Evolutionary conservation across 306 rosid genomes (phyloP), one percentile per base, ranked within the genome.

Genomic region (Fragaria nilgerrensis): DNA sequence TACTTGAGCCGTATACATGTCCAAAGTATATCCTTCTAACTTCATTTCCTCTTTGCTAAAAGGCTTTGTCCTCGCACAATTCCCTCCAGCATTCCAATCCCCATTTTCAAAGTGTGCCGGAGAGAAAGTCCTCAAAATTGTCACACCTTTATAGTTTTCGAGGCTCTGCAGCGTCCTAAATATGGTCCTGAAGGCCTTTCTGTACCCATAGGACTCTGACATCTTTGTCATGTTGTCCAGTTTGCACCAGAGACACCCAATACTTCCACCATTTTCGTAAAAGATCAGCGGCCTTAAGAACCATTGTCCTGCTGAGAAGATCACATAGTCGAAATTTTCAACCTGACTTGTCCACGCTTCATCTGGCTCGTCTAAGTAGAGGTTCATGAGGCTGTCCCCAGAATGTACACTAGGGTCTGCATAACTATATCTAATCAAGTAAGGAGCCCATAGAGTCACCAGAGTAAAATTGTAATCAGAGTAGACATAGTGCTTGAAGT

Each of bases 271-370:
- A 10, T 89, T 86, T 74, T 92, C 94, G 25, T 89, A 78, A 80
- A 76, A 79, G 41, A 89, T 39, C 11, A 83, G 61, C 1, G 94
- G 93, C 34, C 96, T 80, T 25, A 92, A 92, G 85, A 96, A 96
- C 99, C 99, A 96, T 13, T 92, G 97, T 22, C 98, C 99, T 5
- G 89, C 90, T 53, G 98, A 92, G 84, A 96, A 75, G 14, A 96
- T 80, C 19, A 96, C 91, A 19, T 87, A 89, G 81, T 96, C 96
- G 4, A 88, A 96, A 37, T 65, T 56, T 47, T 79, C 86, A 3
- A 96, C 79, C n/a, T 85, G 62, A 2, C 79, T 66, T 0, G 82
- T 59, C 99, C 98, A 96, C 2, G 81, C 82, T 62, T 86, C 76
- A 47, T 90, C 96, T 1, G 83, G 89, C 72, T 88, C 88, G 52